Conservation (phyloP, 768 basidiomycete species). For the Porpolomopsis calyptriformis region DNA sequence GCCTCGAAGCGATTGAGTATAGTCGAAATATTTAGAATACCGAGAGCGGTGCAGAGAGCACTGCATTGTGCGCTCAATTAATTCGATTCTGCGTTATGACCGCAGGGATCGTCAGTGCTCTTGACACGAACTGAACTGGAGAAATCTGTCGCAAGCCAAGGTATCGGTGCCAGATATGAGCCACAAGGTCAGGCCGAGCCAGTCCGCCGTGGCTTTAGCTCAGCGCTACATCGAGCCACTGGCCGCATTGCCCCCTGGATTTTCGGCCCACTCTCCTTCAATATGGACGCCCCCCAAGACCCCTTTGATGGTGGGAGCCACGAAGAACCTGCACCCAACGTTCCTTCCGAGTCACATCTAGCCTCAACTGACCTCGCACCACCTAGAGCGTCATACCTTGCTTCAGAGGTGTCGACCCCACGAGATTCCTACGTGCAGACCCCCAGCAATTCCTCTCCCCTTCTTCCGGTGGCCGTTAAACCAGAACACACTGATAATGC, state of each 20-base stretch:
- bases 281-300: neutral
- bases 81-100: too few species aligned
- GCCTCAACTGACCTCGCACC: neutral
- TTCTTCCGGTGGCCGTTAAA: neutral
- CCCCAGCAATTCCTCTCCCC: conserved; percentile 2
- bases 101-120: too few species aligned
- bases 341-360: neutral
- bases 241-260: neutral
- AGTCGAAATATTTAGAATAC: too few species aligned
- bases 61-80: too few species aligned
- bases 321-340: neutral
- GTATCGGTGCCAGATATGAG: too few species aligned
- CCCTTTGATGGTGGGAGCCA: neutral
- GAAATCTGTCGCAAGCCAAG: too few species aligned
- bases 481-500: neutral
- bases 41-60: too few species aligned
- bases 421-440: conserved; percentile 1
- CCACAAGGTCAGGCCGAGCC: too few species aligned
- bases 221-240: too few species aligned
- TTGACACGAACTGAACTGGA: too few species aligned
- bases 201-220: too few species aligned
- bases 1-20: too few species aligned
- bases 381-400: conserved; percentile 1
- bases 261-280: neutral
- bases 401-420: neutral